A percentile compares a stretch with the other conserved stretches of the same genome.
phyloP scores from a whole-genome alignment of 192 early-diverging fungal genomes.

The Linnemannia schmuckeri region DNA sequence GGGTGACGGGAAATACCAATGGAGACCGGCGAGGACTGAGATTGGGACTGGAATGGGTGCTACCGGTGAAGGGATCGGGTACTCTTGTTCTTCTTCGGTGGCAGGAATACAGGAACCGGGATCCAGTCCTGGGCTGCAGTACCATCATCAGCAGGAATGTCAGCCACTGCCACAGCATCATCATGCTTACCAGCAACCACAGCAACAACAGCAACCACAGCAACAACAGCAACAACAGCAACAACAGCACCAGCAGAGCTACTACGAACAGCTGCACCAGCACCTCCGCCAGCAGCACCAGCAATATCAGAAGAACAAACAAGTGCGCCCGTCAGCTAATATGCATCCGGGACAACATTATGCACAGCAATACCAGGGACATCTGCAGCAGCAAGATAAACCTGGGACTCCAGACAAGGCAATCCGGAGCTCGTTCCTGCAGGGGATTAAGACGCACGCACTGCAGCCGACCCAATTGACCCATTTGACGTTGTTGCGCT shows the following conservation, averaged over 20 bases:
- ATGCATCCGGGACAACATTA: background rate
- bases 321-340: background rate
- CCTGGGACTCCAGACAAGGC: background rate
- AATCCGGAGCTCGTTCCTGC: slow-evolving; percentile 20
- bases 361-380: slow-evolving; percentile 1
- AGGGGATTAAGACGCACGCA: slow-evolving; percentile 15
- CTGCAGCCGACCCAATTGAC: slow-evolving; percentile 22
- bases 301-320: background rate
- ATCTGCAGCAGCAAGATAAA: background rate
- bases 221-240: too few relatives aligned
- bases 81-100: background rate
- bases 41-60: background rate
- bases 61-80: background rate
- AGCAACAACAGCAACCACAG: background rate
- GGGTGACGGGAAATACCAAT: background rate
- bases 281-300: background rate
- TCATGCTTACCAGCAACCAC: background rate
- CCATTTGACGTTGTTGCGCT: slow-evolving; percentile 18
- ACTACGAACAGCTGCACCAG: background rate
- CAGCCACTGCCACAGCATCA: too few relatives aligned
- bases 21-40: background rate
- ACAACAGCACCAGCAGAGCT: background rate
- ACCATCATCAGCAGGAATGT: background rate
- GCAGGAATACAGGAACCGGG: background rate
- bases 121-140: background rate